Evolutionary conservation across 2,329 filamentous ascomycete genomes (phyloP), one percentile per base, ranked within the genome.

Genomic region (Stemphylium lycopersici): DNA sequence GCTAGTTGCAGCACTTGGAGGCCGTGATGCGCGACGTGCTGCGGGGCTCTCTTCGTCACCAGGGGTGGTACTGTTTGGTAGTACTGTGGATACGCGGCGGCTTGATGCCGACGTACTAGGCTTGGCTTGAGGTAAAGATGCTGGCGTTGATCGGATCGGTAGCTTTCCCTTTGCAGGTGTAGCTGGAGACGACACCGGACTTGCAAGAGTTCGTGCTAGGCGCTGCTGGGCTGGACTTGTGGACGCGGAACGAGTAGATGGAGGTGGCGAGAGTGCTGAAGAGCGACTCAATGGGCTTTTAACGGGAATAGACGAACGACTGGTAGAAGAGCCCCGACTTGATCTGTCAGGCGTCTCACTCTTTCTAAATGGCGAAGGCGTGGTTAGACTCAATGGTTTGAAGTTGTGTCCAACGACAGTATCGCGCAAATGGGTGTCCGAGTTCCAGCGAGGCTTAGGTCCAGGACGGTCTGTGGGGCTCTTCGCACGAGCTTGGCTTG

Each of bases 361-460:
- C 41, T 66, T 75, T 20, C 65, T 58, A 45, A 74, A 65, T 0
- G 69, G 69, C 12, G 73, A 73, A 13, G 74, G 73, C 2, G 70
- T 72, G 1, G 73, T 75, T 41, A 69, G 48, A 10, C 66, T 61
- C 22, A 72, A 37, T 2, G 75, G 74, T 54, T 75, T 76, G 62
- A 70, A 72, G 48, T 76, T 68, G 55, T 77, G 75, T 2, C 75
- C 75, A 18, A 76, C 66, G 16, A 71, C 48, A 2, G 73, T 77
- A 32, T 74, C 74, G 6, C 71, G 64, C 68, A 75, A 63, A 50
- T 76, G 76, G 3, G 68, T 70, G 37, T 70, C 74, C 2, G 65
- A 55, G 55, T 76, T 77, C 76, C 76, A 78, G 15, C 73, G 70
- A 12, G 76, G 76, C 49, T 74, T 76, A 34, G 59, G 50, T 7